Percentiles rank a stretch among this genome's conserved stretches.
Evolutionary conservation across 768 basidiomycete species (phyloP).

Genomic region (Tulasnella calospora): DNA sequence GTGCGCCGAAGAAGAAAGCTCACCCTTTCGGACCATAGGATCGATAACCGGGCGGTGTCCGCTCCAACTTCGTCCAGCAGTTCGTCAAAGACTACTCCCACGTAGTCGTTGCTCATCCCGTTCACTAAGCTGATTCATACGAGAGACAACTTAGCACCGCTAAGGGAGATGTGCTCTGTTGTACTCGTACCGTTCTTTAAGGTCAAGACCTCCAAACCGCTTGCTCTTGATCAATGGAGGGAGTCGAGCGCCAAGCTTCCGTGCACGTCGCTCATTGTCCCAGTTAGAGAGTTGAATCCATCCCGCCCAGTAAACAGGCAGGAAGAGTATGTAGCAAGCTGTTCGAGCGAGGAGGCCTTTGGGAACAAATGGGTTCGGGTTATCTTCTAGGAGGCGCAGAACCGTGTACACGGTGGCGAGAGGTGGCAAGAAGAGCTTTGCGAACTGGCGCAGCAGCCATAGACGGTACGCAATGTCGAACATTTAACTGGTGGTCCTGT

Average conservation of each 20-base stretch:
- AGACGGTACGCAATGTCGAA: conserved; percentile 10
- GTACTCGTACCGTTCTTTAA: neutral
- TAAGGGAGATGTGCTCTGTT: neutral
- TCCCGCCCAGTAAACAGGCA: conserved; percentile 12
- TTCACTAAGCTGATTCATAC: neutral
- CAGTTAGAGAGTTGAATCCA: conserved; percentile 1
- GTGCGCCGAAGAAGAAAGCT: neutral
- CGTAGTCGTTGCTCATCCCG: conserved; percentile 15
- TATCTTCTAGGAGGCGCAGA: neutral
- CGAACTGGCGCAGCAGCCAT: neutral
- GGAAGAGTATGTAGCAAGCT: conserved; percentile 3
- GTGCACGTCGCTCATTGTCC: neutral
- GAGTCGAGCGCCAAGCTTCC: conserved; percentile 13
- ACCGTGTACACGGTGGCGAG: neutral
- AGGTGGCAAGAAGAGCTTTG: neutral
- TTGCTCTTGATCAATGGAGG: conserved; percentile 15
- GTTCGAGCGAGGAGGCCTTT: neutral
- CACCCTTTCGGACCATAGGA: conserved; percentile 1
- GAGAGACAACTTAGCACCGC: neutral
- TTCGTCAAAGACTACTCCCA: conserved; percentile 17
- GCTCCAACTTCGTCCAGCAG: conserved; percentile 22
- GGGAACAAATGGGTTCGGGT: neutral
- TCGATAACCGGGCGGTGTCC: conserved; percentile 14
- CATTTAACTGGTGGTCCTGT: neutral
- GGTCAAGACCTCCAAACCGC: conserved; percentile 17